Conservation (phyloP, 139 green algal species). For the Chlamydomonas sp. region DNA sequence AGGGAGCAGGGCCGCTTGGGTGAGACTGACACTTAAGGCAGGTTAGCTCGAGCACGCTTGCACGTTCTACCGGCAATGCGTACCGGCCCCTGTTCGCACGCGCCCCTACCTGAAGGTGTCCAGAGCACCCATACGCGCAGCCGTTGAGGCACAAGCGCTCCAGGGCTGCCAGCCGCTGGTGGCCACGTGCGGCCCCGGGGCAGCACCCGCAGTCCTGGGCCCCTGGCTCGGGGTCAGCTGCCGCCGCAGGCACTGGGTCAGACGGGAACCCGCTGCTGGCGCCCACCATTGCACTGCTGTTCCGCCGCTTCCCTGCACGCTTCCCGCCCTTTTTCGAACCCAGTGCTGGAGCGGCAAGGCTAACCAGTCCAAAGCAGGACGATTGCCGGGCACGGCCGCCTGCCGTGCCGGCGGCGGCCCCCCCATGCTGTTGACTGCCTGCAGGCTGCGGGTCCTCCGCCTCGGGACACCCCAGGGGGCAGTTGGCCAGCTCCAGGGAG, state of each 20-base stretch:
- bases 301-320: too few relatives aligned
- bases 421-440: not conserved
- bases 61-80: not conserved
- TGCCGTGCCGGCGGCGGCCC: not conserved
- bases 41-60: not conserved
- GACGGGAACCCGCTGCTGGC: too few relatives aligned
- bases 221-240: not conserved
- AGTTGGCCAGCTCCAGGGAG: slow-evolving; percentile 2
- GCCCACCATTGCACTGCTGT: too few relatives aligned
- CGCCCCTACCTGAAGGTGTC: not conserved
- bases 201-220: not conserved
- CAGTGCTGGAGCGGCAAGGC: too few relatives aligned
- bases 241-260: not conserved
- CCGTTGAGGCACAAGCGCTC: slow-evolving; percentile 2
- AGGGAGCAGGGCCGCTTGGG: not conserved
- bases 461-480: slow-evolving; percentile 1
- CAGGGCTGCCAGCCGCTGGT: not conserved
- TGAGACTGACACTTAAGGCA: not conserved
- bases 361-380: too few relatives aligned
- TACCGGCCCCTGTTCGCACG: not conserved
- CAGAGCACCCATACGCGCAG: slow-evolving; percentile 15
- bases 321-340: too few relatives aligned
- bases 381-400: not conserved
- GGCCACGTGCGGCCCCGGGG: not conserved
- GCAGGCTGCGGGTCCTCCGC: not conserved